A percentile compares a stretch with the other conserved stretches of the same genome.
phyloP scores from a whole-genome alignment of 495 filamentous ascomycete species.

The Jackrogersella multiformis region DNA sequence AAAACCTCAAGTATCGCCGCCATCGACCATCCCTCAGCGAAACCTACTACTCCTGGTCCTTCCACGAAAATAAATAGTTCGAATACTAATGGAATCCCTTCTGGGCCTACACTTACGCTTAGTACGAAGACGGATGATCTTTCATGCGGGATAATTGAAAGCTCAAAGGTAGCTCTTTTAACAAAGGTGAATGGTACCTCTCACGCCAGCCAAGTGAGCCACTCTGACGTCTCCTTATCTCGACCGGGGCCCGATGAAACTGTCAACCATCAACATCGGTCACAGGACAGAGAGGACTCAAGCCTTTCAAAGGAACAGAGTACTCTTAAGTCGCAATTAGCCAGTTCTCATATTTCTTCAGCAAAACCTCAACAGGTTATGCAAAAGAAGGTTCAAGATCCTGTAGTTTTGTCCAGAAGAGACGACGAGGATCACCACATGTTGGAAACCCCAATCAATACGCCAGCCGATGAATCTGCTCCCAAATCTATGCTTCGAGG shows the following conservation, averaged over 20 bases:
- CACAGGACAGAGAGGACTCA: neutral
- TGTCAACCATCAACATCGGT: neutral
- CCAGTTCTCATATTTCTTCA: neutral
- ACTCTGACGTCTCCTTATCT: neutral
- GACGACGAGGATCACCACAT: neutral
- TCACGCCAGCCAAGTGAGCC: neutral
- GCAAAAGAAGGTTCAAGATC: neutral
- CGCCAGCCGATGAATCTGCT: neutral
- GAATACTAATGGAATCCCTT: neutral
- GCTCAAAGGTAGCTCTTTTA: neutral
- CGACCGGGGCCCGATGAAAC: neutral
- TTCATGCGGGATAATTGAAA: neutral
- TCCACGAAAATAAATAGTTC: neutral
- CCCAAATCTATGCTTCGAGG: constrained; percentile 17
- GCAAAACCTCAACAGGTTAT: neutral
- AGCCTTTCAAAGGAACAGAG: neutral
- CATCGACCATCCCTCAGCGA: neutral
- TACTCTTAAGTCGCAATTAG: neutral
- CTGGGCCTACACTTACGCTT: neutral
- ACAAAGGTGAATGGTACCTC: neutral
- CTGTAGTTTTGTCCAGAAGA: neutral
- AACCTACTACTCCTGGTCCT: neutral
- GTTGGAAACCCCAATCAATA: neutral
- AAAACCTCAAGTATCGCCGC: too few relatives aligned
- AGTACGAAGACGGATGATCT: neutral